phyloP scores from a whole-genome alignment of 2,329 filamentous ascomycete genomes.

The Epichloe typhina region DNA sequence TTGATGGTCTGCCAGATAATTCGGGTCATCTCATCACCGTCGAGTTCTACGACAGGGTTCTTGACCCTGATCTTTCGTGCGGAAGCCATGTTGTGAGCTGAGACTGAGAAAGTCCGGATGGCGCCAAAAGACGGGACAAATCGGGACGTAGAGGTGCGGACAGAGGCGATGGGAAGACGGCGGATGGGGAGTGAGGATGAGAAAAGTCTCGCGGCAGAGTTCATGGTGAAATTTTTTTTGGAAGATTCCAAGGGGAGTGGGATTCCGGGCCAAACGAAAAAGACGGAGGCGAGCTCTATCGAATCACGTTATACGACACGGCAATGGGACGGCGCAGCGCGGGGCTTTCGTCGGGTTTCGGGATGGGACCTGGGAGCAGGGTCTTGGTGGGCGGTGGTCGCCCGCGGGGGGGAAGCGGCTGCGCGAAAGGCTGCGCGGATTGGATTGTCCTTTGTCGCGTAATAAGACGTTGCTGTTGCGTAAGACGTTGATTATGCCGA shows the following conservation, averaged over 20 bases:
- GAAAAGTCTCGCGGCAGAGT: constrained; percentile 18
- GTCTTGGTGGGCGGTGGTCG: background rate
- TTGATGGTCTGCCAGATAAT: constrained; percentile 99
- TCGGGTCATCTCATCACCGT: constrained; percentile 92
- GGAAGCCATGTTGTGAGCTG: constrained; percentile 49
- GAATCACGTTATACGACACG: background rate
- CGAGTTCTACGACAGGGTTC: constrained; percentile 96
- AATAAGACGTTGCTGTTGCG: background rate
- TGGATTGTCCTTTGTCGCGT: background rate
- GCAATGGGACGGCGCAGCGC: constrained; percentile 1
- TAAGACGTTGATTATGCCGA: background rate
- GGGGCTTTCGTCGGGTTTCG: background rate
- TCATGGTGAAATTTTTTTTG: constrained; percentile 12
- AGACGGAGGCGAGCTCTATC: constrained; percentile 6
- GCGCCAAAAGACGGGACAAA: constrained; percentile 33
- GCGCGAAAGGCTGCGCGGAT: background rate
- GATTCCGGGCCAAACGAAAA: constrained; percentile 7
- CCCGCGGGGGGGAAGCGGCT: background rate
- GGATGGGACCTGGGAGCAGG: background rate
- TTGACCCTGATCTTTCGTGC: constrained; percentile 93
- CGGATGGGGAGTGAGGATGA: constrained; percentile 17
- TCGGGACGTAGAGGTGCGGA: constrained; percentile 20
- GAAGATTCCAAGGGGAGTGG: background rate
- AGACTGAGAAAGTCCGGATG: constrained; percentile 42
- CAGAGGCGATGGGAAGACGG: constrained; percentile 14